These are phyloP conservation scores for Scalesia atractyloides DNA, from an alignment of 129 eudicot species.

Conservation along the genomic window DNA sequence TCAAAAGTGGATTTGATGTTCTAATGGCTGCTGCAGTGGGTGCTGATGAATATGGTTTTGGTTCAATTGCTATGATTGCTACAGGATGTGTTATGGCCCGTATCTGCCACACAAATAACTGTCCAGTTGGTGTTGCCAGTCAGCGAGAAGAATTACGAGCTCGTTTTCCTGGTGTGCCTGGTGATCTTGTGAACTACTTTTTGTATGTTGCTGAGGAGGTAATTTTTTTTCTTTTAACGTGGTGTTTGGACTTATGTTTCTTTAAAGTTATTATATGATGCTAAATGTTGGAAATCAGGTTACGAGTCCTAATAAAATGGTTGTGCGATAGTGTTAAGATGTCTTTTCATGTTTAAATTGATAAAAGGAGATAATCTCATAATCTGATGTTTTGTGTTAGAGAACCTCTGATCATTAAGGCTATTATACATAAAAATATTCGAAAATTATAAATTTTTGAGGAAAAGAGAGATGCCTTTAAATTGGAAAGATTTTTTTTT, in stretches of 20 bases:
- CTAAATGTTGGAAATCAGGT: background rate
- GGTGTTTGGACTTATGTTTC: background rate
- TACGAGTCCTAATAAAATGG: background rate
- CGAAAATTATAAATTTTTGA: background rate
- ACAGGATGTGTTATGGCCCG: conserved; percentile 99
- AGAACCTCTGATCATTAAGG: background rate
- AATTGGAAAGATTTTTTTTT: background rate
- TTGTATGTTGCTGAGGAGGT: conserved; percentile 99
- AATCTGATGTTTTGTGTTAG: background rate
- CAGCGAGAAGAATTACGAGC: conserved; percentile 99
- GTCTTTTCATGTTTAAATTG: background rate
- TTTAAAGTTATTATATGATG: conserved; percentile 1
- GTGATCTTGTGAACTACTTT: conserved; percentile 98
- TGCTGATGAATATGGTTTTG: conserved; percentile 99
- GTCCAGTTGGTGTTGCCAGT: conserved; percentile 99
- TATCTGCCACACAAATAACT: conserved; percentile 97
- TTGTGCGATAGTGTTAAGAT: background rate
- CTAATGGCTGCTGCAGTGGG: conserved; percentile 99
- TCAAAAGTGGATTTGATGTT: conserved; percentile 98
- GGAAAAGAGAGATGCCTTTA: background rate
- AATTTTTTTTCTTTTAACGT: conserved; percentile 13
- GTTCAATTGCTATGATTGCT: conserved; percentile 98
- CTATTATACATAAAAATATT: background rate
- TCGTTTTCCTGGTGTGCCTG: conserved; percentile 99
- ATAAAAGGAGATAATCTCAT: background rate